These are phyloP conservation scores for Hyphopichia buzzinii DNA, from an alignment of 1,139 yeast genomes.

Conservation along the genomic window DNA sequence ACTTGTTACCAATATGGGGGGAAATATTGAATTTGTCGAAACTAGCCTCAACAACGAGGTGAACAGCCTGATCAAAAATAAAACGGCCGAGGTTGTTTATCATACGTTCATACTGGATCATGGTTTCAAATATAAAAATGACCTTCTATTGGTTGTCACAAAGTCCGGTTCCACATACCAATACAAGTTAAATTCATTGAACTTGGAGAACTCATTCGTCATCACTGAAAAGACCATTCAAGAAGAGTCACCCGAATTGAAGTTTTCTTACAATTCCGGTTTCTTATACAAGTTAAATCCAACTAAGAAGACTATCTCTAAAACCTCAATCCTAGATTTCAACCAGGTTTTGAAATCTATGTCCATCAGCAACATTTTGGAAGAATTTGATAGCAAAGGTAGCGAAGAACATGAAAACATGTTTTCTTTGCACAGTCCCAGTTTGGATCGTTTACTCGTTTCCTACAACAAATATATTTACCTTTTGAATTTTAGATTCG, in stretches of 20 bases:
- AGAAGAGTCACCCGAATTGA: constrained; percentile 7
- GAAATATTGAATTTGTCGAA: constrained; percentile 2
- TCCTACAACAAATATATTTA: constrained; percentile 38
- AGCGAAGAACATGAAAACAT: constrained; percentile 7
- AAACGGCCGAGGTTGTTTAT: constrained; percentile 15
- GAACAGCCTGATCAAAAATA: constrained; percentile 2
- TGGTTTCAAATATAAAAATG: constrained; percentile 15
- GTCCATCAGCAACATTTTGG: constrained; percentile 19
- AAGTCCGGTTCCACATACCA: constrained; percentile 10
- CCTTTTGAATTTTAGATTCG: constrained; percentile 44
- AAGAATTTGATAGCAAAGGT: constrained; percentile 8
- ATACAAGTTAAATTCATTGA: constrained; percentile 24
- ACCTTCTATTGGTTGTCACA: constrained; percentile 23
- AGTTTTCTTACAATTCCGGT: constrained; percentile 27
- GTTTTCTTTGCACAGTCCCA: constrained; percentile 31
- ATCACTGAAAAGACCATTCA: constrained; percentile 12
- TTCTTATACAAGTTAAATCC: constrained; percentile 24
- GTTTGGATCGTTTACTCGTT: constrained; percentile 46
- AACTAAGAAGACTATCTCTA: constrained; percentile 14
- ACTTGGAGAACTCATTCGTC: constrained; percentile 19
- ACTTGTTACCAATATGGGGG: constrained; percentile 10
- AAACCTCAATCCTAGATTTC: constrained; percentile 23
- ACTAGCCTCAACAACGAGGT: constrained; percentile 1
- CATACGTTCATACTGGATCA: constrained; percentile 20
- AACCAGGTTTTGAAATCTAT: constrained; percentile 16